Evolutionary conservation across 306 rosid species (phyloP), one percentile per base, ranked within the genome.

Genomic region (Alnus rubra): DNA sequence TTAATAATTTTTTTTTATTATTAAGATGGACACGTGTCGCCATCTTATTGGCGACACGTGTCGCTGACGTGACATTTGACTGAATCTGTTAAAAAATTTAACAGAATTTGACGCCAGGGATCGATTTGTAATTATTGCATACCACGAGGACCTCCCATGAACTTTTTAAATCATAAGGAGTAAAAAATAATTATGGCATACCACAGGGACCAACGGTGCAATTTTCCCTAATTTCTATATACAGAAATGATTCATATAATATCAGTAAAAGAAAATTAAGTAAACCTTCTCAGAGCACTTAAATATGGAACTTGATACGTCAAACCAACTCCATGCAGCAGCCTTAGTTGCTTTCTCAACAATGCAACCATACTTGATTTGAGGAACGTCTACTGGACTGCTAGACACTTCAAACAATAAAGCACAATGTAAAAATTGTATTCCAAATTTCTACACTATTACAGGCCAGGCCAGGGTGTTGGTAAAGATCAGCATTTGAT

Each of bases 361-460:
- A 83, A 82, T 81, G 82, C 79, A 71, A 71, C 97, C 97, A 48
- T 88, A 94, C 84, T 87, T 94, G 88, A 94, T 76, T 82, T 88
- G 88, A 76, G 98, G 99, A 80, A 95, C 74, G 78, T 93, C 89
- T 62, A 93, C 92, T 39, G 93, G 97, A 84, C 97, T 91, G 86
- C 98, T 93, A 69, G 94, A 87, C 82, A 91, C 98, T 95, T 86
- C 86, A 86, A 74, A 76, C 67, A 47, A 74, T 70, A 80, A 76
- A 78, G 48, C 73, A 82, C 50, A 39, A 50, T 51, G 53, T 71
- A 37, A 52, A 54, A 51, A 75, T 30, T 58, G 77, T 9, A 67
- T 58, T 73, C 71, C 45, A 35, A 1, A 14, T 39, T 62, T 74
- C 78, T 54, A 49, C 4, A 75, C 49, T 45, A 54, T 72, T 64